Conservation (phyloP, 176 grass and related monocot genomes). For the Triticum turgidum region DNA sequence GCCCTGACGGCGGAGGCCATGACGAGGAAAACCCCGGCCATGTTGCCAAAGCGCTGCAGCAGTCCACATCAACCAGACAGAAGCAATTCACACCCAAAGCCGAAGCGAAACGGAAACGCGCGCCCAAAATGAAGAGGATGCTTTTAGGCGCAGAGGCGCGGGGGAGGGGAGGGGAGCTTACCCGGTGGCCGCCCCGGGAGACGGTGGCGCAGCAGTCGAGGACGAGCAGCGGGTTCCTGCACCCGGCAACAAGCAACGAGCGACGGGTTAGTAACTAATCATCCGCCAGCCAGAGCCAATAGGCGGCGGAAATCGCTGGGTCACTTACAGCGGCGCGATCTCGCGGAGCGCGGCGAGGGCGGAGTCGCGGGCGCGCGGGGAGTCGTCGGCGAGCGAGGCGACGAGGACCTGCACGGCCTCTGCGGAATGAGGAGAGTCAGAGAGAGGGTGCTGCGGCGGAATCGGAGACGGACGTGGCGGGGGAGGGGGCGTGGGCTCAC, state of each 20-base stretch:
- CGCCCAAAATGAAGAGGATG: neutral
- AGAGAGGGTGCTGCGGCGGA: neutral
- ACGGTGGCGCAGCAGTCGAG: slow-evolving; percentile 74
- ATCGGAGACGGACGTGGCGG: neutral
- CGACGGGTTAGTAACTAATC: too few relatives aligned
- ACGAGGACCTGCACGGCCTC: slow-evolving; percentile 97
- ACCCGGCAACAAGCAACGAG: neutral
- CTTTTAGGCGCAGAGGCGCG: too few relatives aligned
- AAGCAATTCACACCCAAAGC: neutral
- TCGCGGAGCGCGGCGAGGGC: slow-evolving; percentile 74
- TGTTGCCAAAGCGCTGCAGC: slow-evolving; percentile 81
- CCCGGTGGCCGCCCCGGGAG: slow-evolving; percentile 72
- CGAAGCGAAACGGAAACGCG: neutral
- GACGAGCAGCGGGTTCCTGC: slow-evolving; percentile 81
- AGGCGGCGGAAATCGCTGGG: too few relatives aligned
- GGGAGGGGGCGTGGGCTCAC: neutral
- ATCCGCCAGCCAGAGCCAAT: too few relatives aligned
- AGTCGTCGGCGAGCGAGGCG: slow-evolving; percentile 82
- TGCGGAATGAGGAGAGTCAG: slow-evolving; percentile 28
- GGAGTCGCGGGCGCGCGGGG: slow-evolving; percentile 60
- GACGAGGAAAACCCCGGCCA: slow-evolving; percentile 87
- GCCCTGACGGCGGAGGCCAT: slow-evolving; percentile 78
- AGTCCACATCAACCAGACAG: neutral
- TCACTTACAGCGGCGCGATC: slow-evolving; percentile 73
- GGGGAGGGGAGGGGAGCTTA: neutral